phyloP scores from a whole-genome alignment of 2,329 filamentous ascomycete species.

The Cercospora canescens region DNA sequence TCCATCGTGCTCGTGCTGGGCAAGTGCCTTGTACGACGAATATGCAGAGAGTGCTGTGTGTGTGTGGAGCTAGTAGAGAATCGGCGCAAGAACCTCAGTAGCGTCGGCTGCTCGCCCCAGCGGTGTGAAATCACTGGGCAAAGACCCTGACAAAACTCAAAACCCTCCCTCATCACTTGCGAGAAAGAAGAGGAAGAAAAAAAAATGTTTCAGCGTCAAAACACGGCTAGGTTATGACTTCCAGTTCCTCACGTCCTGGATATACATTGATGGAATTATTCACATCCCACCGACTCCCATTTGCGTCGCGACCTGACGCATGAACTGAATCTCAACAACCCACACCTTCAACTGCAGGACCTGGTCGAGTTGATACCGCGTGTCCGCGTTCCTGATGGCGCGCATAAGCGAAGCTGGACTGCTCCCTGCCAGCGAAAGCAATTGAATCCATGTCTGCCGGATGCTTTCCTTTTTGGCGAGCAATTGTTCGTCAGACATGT shows the following conservation, averaged over 20 bases:
- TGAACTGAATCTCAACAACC: background rate
- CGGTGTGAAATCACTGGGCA: background rate
- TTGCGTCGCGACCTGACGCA: background rate
- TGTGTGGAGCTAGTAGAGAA: slow-evolving; percentile 12
- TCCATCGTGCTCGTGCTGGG: slow-evolving; percentile 9
- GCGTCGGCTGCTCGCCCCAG: background rate
- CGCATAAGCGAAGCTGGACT: too few relatives aligned
- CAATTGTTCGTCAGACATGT: background rate
- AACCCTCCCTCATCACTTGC: too few relatives aligned
- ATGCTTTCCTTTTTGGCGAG: background rate
- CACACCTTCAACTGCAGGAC: background rate
- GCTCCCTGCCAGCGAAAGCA: background rate
- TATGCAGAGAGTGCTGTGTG: slow-evolving; percentile 4
- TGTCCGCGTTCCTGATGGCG: too few relatives aligned
- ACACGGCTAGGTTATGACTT: too few relatives aligned
- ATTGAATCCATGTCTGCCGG: background rate
- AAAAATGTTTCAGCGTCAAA: background rate
- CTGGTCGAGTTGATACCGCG: background rate
- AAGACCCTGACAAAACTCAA: background rate
- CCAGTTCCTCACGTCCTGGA: too few relatives aligned
- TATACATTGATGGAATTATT: too few relatives aligned
- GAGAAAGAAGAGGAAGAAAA: too few relatives aligned
- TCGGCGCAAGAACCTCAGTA: background rate
- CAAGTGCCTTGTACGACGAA: background rate
- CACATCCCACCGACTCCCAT: too few relatives aligned